Conservation (phyloP, 2,329 filamentous ascomycete species). For the Ilyonectria robusta region DNA sequence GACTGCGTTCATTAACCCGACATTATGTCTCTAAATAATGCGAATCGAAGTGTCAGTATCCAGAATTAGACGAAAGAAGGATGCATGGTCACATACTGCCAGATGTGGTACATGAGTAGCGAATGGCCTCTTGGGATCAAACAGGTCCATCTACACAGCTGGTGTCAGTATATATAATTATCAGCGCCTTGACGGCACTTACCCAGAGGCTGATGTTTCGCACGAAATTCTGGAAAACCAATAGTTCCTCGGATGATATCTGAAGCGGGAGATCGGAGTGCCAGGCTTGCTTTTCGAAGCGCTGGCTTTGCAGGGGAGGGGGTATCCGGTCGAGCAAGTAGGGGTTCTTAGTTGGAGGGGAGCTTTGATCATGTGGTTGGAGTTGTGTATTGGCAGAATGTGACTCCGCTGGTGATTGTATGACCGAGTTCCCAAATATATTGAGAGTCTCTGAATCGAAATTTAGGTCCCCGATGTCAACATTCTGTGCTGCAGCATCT, state of each 20-base stretch:
- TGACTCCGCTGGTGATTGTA: background rate
- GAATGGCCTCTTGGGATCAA: conserved; percentile 37
- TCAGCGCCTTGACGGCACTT: conserved; percentile 17
- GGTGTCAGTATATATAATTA: background rate
- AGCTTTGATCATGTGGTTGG: background rate
- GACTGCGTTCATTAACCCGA: conserved; percentile 69
- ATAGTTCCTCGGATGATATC: conserved; percentile 7
- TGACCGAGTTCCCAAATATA: conserved; percentile 17
- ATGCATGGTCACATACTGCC: conserved; percentile 47
- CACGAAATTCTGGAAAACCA: conserved; percentile 24
- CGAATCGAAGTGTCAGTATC: background rate
- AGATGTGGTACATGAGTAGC: conserved; percentile 35
- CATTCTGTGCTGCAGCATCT: conserved; percentile 15
- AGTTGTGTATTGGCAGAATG: background rate
- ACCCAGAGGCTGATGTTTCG: conserved; percentile 27
- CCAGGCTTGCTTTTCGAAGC: conserved; percentile 20
- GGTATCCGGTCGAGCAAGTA: conserved; percentile 5
- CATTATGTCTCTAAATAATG: conserved; percentile 52
- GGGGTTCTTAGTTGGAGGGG: background rate
- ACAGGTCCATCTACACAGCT: conserved; percentile 36
- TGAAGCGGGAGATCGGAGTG: conserved; percentile 10
- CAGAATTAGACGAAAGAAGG: background rate
- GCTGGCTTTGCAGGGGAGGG: background rate
- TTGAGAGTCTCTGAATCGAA: background rate
- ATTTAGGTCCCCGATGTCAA: background rate